Percentiles rank a stretch among this genome's conserved stretches.
These are phyloP conservation scores for Diddensiella transvaalensis DNA, from an alignment of 805 yeast species.

Conservation along the genomic window DNA sequence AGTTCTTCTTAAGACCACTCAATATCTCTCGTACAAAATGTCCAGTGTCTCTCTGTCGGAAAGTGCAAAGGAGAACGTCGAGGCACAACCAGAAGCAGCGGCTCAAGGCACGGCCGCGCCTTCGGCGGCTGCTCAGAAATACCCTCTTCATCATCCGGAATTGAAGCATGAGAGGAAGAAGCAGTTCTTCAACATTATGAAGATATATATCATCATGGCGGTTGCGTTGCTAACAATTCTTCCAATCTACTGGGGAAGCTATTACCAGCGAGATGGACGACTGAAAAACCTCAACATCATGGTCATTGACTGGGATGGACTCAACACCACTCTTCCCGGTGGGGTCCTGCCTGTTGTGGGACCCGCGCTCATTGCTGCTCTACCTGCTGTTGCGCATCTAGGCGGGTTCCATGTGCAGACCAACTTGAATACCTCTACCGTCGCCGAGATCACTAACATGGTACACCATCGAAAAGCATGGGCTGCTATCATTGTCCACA, in stretches of 20 bases:
- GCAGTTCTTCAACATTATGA: neutral
- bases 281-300: constrained; percentile 37
- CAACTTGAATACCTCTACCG: constrained; percentile 25
- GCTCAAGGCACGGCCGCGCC: too few relatives aligned
- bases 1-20: too few relatives aligned
- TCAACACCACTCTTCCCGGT: constrained; percentile 15
- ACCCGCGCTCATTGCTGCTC: constrained; percentile 17
- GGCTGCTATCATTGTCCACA: constrained; percentile 54
- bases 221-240: constrained; percentile 33
- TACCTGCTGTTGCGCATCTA: neutral
- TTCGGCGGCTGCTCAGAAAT: too few relatives aligned
- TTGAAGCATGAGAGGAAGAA: neutral
- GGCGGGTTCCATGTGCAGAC: neutral
- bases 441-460: constrained; percentile 40
- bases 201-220: constrained; percentile 5
- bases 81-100: too few relatives aligned
- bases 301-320: constrained; percentile 39
- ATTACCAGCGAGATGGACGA: constrained; percentile 34
- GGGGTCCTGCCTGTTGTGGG: constrained; percentile 33
- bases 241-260: constrained; percentile 50
- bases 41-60: too few relatives aligned
- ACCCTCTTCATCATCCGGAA: neutral
- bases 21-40: too few relatives aligned
- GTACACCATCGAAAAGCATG: constrained; percentile 59
- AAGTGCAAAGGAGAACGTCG: too few relatives aligned